Evolutionary conservation across 768 basidiomycete species (phyloP).

Genomic region (Russula brevipes): DNA sequence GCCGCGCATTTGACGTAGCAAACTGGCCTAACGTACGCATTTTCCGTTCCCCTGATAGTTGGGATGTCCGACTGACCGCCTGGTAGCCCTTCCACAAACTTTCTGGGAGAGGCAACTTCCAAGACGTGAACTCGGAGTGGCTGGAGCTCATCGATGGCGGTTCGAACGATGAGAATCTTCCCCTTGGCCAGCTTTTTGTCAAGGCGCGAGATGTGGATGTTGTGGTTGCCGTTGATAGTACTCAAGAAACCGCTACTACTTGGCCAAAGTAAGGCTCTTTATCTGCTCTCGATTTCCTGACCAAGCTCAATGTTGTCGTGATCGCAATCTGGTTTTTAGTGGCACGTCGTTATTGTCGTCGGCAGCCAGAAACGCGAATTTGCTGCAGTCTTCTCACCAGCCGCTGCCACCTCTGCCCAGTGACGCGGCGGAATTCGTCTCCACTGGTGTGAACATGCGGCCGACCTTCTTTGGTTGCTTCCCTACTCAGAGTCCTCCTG

Average conservation of each 20-base stretch:
- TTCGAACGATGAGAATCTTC: slow-evolving; percentile 65
- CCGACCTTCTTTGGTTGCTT: slow-evolving; percentile 82
- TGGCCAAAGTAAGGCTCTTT: slow-evolving; percentile 58
- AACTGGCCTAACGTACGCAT: slow-evolving; percentile 57
- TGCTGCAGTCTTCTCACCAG: slow-evolving; percentile 49
- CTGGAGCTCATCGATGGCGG: slow-evolving; percentile 68
- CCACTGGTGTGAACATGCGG: slow-evolving; percentile 56
- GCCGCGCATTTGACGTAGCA: slow-evolving; percentile 54
- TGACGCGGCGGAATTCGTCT: slow-evolving; percentile 46
- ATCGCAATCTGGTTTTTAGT: slow-evolving; percentile 29
- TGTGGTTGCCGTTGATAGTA: slow-evolving; percentile 69
- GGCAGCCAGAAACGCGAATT: slow-evolving; percentile 39
- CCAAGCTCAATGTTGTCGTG: background rate
- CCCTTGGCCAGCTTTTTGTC: slow-evolving; percentile 65
- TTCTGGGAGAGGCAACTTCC: slow-evolving; percentile 40
- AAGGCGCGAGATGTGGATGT: slow-evolving; percentile 65
- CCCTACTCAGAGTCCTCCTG: slow-evolving; percentile 42
- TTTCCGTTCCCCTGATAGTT: slow-evolving; percentile 1
- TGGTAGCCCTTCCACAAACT: slow-evolving; percentile 47
- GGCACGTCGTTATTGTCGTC: slow-evolving; percentile 50
- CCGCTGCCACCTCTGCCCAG: slow-evolving; percentile 60
- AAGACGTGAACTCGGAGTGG: slow-evolving; percentile 47
- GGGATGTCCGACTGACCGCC: background rate
- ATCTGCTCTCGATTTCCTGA: background rate
- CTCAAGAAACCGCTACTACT: slow-evolving; percentile 48